phyloP scores from a whole-genome alignment of 2,329 filamentous ascomycete genomes.

The Metarhizium rileyi region DNA sequence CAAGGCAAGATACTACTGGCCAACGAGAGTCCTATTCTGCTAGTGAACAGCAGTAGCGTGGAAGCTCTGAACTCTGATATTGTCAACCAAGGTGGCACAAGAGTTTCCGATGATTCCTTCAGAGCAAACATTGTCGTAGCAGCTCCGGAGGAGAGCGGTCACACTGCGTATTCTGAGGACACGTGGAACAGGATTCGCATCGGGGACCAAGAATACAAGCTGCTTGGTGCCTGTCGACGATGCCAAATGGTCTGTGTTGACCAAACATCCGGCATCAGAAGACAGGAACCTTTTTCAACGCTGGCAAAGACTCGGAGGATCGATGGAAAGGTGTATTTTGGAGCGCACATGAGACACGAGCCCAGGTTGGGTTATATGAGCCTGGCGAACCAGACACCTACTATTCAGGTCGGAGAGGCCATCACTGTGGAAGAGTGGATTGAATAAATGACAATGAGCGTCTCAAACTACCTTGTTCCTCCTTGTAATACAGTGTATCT shows the following conservation, averaged over 20 bases:
- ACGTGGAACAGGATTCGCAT: conserved; percentile 61
- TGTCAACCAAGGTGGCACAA: conserved; percentile 46
- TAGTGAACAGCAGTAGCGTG: conserved; percentile 72
- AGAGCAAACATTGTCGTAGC: conserved; percentile 76
- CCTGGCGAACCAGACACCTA: conserved; percentile 20
- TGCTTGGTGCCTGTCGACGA: conserved; percentile 74
- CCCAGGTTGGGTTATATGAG: conserved; percentile 1
- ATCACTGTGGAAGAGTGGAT: conserved; percentile 18
- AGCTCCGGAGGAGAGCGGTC: conserved; percentile 15
- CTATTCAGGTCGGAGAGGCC: conserved; percentile 40
- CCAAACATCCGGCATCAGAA: conserved; percentile 67
- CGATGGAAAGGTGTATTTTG: conserved; percentile 81
- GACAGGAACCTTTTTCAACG: conserved; percentile 80
- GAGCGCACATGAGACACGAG: conserved; percentile 62
- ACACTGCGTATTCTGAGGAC: conserved; percentile 68
- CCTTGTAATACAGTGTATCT: no score
- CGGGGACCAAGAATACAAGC: conserved; percentile 52
- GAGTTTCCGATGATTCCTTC: conserved; percentile 66
- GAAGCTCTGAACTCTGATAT: conserved; percentile 69
- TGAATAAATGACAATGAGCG: background rate
- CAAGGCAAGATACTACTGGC: conserved; percentile 61
- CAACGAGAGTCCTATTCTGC: conserved; percentile 89
- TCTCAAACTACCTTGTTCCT: background rate
- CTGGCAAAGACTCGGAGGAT: conserved; percentile 78
- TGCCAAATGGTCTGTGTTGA: conserved; percentile 97